Base-by-base conservation (phyloP, 305 asterid species). In the Fraxinus paxiana region DNA sequence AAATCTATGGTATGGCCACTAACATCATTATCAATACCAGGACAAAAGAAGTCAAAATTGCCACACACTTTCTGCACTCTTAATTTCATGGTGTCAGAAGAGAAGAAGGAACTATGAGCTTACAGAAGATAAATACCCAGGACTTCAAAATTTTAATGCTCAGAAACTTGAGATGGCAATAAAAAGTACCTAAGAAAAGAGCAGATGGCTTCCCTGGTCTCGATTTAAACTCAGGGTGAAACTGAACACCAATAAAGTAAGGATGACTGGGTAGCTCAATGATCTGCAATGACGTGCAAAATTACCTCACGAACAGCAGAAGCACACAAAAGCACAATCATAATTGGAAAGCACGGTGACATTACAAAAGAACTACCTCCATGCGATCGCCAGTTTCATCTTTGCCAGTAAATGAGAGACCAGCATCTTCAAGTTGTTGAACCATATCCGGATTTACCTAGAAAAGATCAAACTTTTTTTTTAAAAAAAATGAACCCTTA, bases 401-500 rank as follows among this genome's bases (percentile, higher is more conserved):
- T 87, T 90, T 95, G 76, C 98, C 98, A 41, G 97, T 85, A 85
- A 95, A 93, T 77, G 80, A 84, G 82, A 95, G 94, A 75, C 98
- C 98, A 48, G 95, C 97, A 33, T 87, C 92, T 88, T 95, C 97
- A 77, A 95, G 87, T 80, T 73, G 92, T 80, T 80, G 81, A 51
- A 95, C 94, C 92, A 93, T 89, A 70, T 95, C 97, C 46, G 97
- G 98, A 84, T 95, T 95, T 82, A 95, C 98, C 98, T 95, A 83
- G 74, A 80, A 78, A 83, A 86, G 48, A 83, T 76, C 31, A 69
- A 69, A 77, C 37, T 41, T 80, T 77, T 81, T 56, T 56, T 69
- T 67, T 73, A 28, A 28, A 28, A 28, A 30, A 65, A 24, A 51
- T 15, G 6, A 76, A 51, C n/a, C 31, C n/a, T 26, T 24, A 65